Base-by-base conservation (phyloP, 2,329 filamentous ascomycete genomes). In the Cladophialophora immunda region DNA sequence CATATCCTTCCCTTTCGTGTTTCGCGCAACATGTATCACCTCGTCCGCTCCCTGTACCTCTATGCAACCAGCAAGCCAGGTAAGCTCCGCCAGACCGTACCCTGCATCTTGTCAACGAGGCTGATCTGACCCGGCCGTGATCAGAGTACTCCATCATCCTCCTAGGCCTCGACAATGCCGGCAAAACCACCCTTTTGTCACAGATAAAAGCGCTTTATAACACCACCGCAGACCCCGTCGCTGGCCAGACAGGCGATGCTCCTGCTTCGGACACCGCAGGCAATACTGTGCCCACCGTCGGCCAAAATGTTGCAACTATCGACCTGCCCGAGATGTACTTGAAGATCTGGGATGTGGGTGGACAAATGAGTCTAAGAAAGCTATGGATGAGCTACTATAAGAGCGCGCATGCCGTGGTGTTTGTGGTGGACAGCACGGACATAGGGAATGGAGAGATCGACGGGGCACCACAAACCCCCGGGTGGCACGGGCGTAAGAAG, bases 331-430 rank as follows among this genome's bases (percentile, higher is more conserved):
- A 97, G 79, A 94, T 97, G 88, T 97, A 98, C 83, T 85, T 99
- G 76, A 97, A 97, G 84, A 91, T 99, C 74, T 98, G 95, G 95
- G 95, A 99, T 77, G 93, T 99, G 0, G 95, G 95, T 71, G 95
- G 95, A 6, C 95, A 99, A 80, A 89, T 95, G 76, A 91, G 88
- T 30, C 86, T 99, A 76, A 90, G 95, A 69, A 90, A 91, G 70
- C 87, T 98, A 34, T 99, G 95, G 95, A 93, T 97, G 79, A 93
- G 90, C 79, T 99, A 99, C 83, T 99, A 97, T 83, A 85, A 89
- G 58, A 92, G 89, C 78, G 97, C 93, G 75, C 95, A 99, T 79
- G 95, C 95, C 72, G 97, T 99, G 75, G 92, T 99, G 70, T 99
- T 98, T 80, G 93, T 99, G 67, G 93, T 99, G 75, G 95, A 99